Evolutionary conservation across 2,329 filamentous ascomycete species (phyloP).

Genomic region (Ceratocystis papillata): DNA sequence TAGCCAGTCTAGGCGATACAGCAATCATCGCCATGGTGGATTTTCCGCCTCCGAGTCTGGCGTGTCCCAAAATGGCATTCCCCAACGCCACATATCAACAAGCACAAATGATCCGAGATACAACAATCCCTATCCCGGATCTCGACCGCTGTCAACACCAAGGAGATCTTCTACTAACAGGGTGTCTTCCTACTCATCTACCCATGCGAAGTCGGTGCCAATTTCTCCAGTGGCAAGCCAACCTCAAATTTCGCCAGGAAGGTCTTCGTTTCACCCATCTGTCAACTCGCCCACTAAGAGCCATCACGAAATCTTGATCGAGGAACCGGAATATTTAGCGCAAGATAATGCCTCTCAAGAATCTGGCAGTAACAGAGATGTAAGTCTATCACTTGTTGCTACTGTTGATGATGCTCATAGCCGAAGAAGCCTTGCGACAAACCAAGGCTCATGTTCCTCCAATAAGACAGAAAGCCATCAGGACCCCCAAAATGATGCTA

Average conservation of each 20-base stretch:
- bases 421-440: not conserved
- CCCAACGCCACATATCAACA: not conserved
- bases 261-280: not conserved
- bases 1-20: not conserved
- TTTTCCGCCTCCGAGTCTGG: not conserved
- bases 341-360: not conserved
- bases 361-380: constrained; percentile 30
- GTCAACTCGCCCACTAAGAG: not conserved
- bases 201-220: not conserved
- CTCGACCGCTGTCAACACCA: not conserved
- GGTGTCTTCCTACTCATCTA: not conserved
- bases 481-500: not conserved
- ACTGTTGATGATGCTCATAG: constrained; percentile 40
- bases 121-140: not conserved
- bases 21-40: not conserved
- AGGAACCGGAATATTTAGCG: not conserved
- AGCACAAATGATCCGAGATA: not conserved
- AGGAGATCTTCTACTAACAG: not conserved
- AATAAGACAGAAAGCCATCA: not conserved
- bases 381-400: constrained; percentile 45
- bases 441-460: not conserved
- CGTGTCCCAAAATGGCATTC: not conserved
- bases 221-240: not conserved
- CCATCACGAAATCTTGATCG: not conserved
- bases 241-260: not conserved